Evolutionary conservation across 441 rosid genomes (phyloP).

Genomic region (Adansonia gregorii): DNA sequence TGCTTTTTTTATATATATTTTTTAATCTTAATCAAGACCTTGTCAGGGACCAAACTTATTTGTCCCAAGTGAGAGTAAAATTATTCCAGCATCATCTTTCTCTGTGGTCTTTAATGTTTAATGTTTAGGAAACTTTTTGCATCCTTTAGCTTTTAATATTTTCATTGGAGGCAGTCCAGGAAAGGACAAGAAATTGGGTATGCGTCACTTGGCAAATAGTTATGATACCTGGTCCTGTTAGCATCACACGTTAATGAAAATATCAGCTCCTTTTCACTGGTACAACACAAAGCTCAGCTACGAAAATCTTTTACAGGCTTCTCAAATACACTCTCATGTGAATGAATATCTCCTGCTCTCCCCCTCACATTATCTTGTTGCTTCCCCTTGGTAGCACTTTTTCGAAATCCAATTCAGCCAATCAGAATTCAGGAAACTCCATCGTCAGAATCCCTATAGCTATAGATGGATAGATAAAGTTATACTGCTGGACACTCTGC

Average conservation of each 20-base stretch:
- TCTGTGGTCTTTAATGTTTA: not conserved
- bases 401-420: constrained; percentile 61
- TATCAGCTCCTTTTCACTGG: constrained; percentile 34
- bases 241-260: constrained; percentile 29
- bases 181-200: not conserved
- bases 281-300: constrained; percentile 28
- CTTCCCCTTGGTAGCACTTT: constrained; percentile 27
- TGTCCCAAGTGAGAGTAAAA: not conserved
- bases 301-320: constrained; percentile 28
- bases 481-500: not conserved
- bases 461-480: constrained; percentile 41
- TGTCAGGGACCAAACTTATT: not conserved
- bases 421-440: constrained; percentile 59
- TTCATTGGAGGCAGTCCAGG: not conserved
- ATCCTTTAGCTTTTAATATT: not conserved
- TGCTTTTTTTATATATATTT: too few species aligned
- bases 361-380: constrained; percentile 29
- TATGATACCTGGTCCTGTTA: constrained; percentile 31
- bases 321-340: not conserved
- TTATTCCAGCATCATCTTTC: not conserved
- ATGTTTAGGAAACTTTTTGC: not conserved
- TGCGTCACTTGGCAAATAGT: constrained; percentile 3
- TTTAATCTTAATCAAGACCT: not conserved
- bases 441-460: constrained; percentile 32
- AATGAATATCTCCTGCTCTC: not conserved